These are phyloP conservation scores for Aphanomyces euteiches DNA, from an alignment of 352 stramenopile species.

Conservation along the genomic window DNA sequence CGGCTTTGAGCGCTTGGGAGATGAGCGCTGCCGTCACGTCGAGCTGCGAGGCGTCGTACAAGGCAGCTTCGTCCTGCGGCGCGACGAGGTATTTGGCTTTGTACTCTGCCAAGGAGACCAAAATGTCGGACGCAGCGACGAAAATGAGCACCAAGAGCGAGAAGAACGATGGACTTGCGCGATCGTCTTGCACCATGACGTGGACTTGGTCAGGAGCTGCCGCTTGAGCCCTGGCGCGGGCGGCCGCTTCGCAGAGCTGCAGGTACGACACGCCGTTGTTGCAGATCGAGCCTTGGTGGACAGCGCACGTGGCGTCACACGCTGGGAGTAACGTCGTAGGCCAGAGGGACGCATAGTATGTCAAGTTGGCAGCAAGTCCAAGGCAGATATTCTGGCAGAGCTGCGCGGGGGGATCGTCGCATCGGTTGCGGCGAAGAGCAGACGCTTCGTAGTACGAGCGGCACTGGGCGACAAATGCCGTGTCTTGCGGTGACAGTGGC, in stretches of 20 bases:
- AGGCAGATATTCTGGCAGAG: conserved; percentile 24
- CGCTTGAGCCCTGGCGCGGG: background rate
- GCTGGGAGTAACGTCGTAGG: background rate
- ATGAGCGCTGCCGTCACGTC: conserved; percentile 4
- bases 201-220: background rate
- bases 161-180: conserved; percentile 6
- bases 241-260: conserved; percentile 14
- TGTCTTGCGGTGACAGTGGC: conserved; percentile 13
- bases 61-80: background rate
- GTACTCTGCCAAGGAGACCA: conserved; percentile 18
- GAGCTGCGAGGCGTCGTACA: conserved; percentile 2
- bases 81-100: conserved; percentile 10
- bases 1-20: background rate
- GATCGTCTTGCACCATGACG: background rate
- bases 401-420: conserved; percentile 8
- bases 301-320: conserved; percentile 20
- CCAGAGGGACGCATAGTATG: conserved; percentile 23
- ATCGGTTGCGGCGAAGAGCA: background rate
- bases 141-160: conserved; percentile 18
- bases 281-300: background rate
- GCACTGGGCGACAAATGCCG: conserved; percentile 17
- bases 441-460: background rate
- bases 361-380: conserved; percentile 2
- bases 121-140: conserved; percentile 17
- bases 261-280: conserved; percentile 6